A percentile compares a stretch with the other conserved stretches of the same genome.
phyloP scores from a whole-genome alignment of 2,329 filamentous ascomycete genomes.

The Fusarium vanettenii region DNA sequence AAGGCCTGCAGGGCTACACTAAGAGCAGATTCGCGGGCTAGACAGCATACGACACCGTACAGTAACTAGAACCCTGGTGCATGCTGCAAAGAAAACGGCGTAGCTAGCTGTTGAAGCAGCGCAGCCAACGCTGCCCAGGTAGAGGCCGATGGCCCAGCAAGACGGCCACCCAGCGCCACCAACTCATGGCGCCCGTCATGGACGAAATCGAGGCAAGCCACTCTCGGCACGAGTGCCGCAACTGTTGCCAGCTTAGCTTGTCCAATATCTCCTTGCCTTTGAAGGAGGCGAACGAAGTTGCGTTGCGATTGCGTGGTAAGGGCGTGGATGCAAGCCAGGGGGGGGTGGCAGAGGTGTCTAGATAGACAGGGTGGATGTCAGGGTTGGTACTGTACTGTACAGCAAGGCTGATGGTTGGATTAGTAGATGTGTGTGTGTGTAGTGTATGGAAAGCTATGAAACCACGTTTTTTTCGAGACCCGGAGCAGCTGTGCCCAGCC shows the following conservation, averaged over 20 bases:
- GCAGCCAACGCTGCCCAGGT: not conserved
- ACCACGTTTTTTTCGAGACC: not conserved
- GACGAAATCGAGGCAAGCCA: conserved; percentile 31
- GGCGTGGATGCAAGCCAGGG: conserved; percentile 10
- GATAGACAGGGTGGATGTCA: conserved; percentile 11
- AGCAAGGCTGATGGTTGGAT: conserved; percentile 1
- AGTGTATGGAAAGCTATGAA: conserved; percentile 5
- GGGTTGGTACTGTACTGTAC: not conserved
- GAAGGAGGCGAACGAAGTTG: conserved; percentile 25
- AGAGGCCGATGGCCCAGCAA: conserved; percentile 17
- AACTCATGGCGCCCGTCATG: conserved; percentile 20
- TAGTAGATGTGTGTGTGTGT: not conserved
- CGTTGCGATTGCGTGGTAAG: conserved; percentile 18
- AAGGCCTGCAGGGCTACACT: conserved; percentile 37
- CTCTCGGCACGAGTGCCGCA: conserved; percentile 22
- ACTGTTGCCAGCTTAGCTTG: not conserved
- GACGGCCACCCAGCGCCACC: conserved; percentile 31
- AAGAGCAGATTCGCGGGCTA: conserved; percentile 30
- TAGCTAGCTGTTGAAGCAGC: conserved; percentile 11
- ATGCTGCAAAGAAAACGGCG: conserved; percentile 33
- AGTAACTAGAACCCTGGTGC: conserved; percentile 10
- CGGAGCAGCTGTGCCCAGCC: not conserved
- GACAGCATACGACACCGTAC: not conserved
- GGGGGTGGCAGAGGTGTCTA: conserved; percentile 15
- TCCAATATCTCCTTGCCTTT: conserved; percentile 23